phyloP scores from a whole-genome alignment of 495 filamentous ascomycete species.

The Lophiotrema nucula region DNA sequence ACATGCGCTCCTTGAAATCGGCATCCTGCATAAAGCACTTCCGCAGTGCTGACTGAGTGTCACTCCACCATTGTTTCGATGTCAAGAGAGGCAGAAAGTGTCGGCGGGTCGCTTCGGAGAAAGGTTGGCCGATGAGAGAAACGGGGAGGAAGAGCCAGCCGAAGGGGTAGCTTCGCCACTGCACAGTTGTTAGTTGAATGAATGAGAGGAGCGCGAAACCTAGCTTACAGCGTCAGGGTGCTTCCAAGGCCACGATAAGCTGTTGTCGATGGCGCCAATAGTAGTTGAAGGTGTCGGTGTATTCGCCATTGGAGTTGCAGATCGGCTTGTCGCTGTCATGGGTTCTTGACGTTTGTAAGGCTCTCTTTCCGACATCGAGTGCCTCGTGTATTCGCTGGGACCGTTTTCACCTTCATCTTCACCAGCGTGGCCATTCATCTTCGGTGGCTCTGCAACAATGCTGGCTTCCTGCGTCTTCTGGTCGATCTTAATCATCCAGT shows the following conservation, averaged over 20 bases:
- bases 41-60: conserved; percentile 82
- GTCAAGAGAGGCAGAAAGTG: conserved; percentile 94
- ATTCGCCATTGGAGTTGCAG: conserved; percentile 54
- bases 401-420: conserved; percentile 43
- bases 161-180: conserved; percentile 91
- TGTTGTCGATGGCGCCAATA: conserved; percentile 96
- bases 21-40: conserved; percentile 84
- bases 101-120: conserved; percentile 85
- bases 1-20: conserved; percentile 98
- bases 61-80: conserved; percentile 93
- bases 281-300: conserved; percentile 61
- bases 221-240: conserved; percentile 85
- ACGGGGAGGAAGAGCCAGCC: conserved; percentile 98
- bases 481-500: conserved; percentile 99
- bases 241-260: conserved; percentile 98
- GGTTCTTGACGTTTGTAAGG: conserved; percentile 78
- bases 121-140: conserved; percentile 92
- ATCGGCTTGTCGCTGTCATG: conserved; percentile 73
- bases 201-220: background rate
- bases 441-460: conserved; percentile 79
- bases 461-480: conserved; percentile 76
- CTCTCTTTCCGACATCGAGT: conserved; percentile 38
- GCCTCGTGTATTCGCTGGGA: conserved; percentile 26
- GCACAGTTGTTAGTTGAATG: conserved; percentile 15
- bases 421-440: conserved; percentile 50